Evolutionary conservation across 257 asterid species (phyloP).

Genomic region (Fraxinus quadrangulata): DNA sequence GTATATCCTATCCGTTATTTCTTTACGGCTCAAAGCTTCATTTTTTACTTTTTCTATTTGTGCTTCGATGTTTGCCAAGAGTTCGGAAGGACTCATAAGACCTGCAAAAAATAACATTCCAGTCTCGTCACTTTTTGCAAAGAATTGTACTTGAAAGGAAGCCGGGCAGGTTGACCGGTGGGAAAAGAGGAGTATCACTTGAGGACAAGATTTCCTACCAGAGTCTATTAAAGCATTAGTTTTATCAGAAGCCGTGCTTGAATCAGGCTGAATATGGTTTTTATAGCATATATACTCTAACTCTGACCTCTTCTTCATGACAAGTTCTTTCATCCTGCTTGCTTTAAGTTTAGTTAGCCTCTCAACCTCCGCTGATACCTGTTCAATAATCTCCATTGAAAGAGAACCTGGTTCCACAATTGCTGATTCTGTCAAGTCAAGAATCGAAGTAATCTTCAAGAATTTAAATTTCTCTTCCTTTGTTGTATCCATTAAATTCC

Average conservation of each 20-base stretch:
- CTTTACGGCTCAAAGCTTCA: conserved; percentile 83
- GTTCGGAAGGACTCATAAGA: conserved; percentile 88
- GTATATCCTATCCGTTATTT: conserved; percentile 77
- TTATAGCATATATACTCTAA: conserved; percentile 76
- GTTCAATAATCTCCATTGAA: conserved; percentile 65
- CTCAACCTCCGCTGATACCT: conserved; percentile 82
- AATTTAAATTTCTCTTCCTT: conserved; percentile 62
- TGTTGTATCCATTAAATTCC: conserved; percentile 84
- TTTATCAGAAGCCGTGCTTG: conserved; percentile 85
- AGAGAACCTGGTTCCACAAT: conserved; percentile 68
- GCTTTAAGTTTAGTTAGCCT: conserved; percentile 83
- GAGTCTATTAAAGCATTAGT: conserved; percentile 87
- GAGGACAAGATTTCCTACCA: conserved; percentile 45
- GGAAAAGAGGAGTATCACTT: conserved; percentile 4
- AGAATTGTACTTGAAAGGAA: neutral
- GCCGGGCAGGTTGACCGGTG: neutral
- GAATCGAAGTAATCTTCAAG: conserved; percentile 54
- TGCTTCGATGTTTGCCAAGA: conserved; percentile 75
- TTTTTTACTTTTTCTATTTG: conserved; percentile 70
- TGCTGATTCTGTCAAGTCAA: conserved; percentile 61
- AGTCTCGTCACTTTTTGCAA: neutral
- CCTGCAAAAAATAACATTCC: conserved; percentile 48
- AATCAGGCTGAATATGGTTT: conserved; percentile 80
- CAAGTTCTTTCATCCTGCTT: conserved; percentile 91
- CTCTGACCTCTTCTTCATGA: conserved; percentile 79